Conservation (phyloP, 805 yeast genomes). For the Brettanomyces sp. region DNA sequence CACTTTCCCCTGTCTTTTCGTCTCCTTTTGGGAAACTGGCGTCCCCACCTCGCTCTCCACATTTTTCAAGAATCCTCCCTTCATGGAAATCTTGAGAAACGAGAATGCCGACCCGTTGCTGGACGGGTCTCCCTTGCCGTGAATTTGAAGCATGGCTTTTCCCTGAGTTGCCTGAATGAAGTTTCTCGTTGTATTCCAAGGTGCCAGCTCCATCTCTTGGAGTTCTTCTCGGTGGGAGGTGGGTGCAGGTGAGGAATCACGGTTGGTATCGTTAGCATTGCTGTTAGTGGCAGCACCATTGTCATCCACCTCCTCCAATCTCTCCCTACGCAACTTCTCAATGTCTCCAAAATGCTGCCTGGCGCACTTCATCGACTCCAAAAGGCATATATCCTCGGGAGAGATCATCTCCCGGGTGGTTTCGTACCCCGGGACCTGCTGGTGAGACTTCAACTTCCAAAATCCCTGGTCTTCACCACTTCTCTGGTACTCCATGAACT, state of each 20-base stretch:
- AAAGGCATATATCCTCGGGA: slow-evolving; percentile 82
- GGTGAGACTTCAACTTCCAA: slow-evolving; percentile 79
- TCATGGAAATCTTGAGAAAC: slow-evolving; percentile 84
- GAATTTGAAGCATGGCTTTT: slow-evolving; percentile 90
- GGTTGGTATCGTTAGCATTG: slow-evolving; percentile 1
- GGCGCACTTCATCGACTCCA: slow-evolving; percentile 93
- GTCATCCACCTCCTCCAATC: slow-evolving; percentile 15
- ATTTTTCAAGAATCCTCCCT: slow-evolving; percentile 64
- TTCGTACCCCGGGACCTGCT: slow-evolving; percentile 63
- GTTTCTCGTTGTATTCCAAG: slow-evolving; percentile 91
- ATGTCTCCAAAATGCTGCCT: slow-evolving; percentile 80
- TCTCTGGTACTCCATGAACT: slow-evolving; percentile 95
- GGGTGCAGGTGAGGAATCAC: slow-evolving; percentile 3
- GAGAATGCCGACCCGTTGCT: slow-evolving; percentile 87
- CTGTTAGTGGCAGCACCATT: slow-evolving; percentile 6
- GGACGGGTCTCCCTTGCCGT: slow-evolving; percentile 92
- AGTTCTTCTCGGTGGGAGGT: slow-evolving; percentile 41
- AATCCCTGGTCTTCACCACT: slow-evolving; percentile 89
- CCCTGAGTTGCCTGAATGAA: slow-evolving; percentile 92
- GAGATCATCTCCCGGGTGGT: slow-evolving; percentile 72
- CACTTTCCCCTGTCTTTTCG: slow-evolving; percentile 11
- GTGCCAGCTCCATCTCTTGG: slow-evolving; percentile 77
- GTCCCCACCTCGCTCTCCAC: slow-evolving; percentile 12
- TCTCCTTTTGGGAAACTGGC: slow-evolving; percentile 15
- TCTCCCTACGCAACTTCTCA: slow-evolving; percentile 41